Percentiles rank a stretch among this genome's conserved stretches.
Evolutionary conservation across 176 grass and related monocot genomes (phyloP).

Genomic region (Triticum urartu): DNA sequence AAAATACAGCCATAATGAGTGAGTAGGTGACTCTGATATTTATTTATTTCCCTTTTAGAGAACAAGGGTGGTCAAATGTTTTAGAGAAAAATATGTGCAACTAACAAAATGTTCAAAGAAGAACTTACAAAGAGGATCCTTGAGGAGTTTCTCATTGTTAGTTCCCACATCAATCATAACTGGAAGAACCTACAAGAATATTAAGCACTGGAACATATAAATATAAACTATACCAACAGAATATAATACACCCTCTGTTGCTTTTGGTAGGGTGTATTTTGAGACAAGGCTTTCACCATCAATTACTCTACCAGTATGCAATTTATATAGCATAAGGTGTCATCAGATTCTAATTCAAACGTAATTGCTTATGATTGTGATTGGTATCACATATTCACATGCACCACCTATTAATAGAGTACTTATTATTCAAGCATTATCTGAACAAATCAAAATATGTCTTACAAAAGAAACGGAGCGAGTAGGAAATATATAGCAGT

Average conservation of each 20-base stretch:
- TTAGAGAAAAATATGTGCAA: neutral
- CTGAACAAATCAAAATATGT: neutral
- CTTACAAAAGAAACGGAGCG: neutral
- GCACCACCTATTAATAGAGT: neutral
- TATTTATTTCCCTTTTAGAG: slow-evolving; percentile 1
- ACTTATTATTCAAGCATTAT: neutral
- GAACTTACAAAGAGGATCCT: slow-evolving; percentile 90
- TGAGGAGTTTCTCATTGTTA: slow-evolving; percentile 90
- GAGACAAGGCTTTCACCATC: neutral
- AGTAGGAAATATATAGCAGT: neutral
- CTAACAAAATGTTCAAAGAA: slow-evolving; percentile 21
- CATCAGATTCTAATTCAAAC: neutral
- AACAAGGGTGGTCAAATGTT: neutral
- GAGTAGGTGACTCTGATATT: neutral
- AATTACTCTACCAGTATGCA: neutral
- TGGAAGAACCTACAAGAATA: slow-evolving; percentile 81
- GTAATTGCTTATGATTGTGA: neutral
- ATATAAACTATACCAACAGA: neutral
- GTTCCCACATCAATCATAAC: slow-evolving; percentile 99
- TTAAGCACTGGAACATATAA: slow-evolving; percentile 24
- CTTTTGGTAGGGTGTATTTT: neutral
- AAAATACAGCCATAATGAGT: slow-evolving; percentile 3
- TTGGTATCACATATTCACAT: neutral
- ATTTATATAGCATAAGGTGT: neutral
- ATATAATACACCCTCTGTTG: neutral